Evolutionary conservation across 805 yeast genomes (phyloP).

Genomic region (Sugiyamaella qingdaonensis): DNA sequence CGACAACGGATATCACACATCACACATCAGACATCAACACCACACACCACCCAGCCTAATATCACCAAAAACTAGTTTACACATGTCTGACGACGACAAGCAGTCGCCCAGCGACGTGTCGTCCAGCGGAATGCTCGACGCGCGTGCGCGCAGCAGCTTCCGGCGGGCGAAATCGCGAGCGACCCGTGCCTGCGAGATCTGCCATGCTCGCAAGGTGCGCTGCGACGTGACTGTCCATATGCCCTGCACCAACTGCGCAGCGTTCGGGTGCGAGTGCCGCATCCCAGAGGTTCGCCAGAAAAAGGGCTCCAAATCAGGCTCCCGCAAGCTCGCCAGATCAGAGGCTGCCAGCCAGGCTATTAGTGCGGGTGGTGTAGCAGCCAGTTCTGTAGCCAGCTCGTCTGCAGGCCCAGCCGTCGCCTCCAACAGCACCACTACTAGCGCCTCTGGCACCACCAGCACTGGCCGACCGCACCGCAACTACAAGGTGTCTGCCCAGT

Average conservation of each 20-base stretch:
- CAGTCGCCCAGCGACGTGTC: too few species aligned
- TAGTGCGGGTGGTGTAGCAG: too few species aligned
- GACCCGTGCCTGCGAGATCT: conserved; percentile 35
- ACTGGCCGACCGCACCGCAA: conserved; percentile 9
- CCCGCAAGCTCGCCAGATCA: background rate
- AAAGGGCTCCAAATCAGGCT: background rate
- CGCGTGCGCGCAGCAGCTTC: conserved; percentile 16
- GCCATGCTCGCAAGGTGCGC: conserved; percentile 74
- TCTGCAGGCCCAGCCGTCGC: background rate
- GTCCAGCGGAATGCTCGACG: background rate
- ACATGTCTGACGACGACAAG: too few species aligned
- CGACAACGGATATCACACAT: too few species aligned
- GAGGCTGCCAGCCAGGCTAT: too few species aligned
- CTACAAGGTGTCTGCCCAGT: conserved; percentile 5
- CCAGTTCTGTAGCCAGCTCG: background rate
- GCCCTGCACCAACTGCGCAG: conserved; percentile 50
- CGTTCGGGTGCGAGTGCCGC: conserved; percentile 64
- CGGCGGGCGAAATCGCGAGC: conserved; percentile 28
- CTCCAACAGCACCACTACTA: background rate
- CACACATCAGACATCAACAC: too few species aligned
- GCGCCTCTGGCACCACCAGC: background rate
- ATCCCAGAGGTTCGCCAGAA: conserved; percentile 49
- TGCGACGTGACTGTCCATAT: conserved; percentile 50
- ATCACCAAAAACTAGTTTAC: too few species aligned
- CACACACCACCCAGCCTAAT: too few species aligned